Evolutionary conservation across 306 rosid species (phyloP).

Genomic region (Glycine soja): DNA sequence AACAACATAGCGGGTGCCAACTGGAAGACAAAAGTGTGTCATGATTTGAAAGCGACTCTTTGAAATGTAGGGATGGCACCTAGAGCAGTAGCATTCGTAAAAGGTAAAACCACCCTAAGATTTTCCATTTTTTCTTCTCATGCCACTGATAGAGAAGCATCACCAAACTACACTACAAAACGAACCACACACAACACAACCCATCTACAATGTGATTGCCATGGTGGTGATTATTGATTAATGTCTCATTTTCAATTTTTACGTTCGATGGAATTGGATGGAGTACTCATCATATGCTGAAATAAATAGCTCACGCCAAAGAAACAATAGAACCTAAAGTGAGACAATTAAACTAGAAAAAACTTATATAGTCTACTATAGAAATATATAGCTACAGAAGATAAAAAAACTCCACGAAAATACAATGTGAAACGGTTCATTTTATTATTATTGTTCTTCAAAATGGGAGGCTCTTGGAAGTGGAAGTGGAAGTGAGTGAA

Average conservation of each 20-base stretch:
- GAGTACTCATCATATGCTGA: background rate
- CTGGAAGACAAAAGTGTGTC: constrained; percentile 53
- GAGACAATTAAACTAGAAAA: constrained; percentile 10
- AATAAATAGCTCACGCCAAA: constrained; percentile 18
- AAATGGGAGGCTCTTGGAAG: constrained; percentile 95
- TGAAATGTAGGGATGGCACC: background rate
- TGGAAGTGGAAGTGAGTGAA: constrained; percentile 54
- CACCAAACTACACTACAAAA: constrained; percentile 1
- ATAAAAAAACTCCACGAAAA: constrained; percentile 44
- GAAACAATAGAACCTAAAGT: background rate
- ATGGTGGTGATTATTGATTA: background rate
- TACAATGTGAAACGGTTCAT: constrained; percentile 37
- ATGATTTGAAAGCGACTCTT: constrained; percentile 52
- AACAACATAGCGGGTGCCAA: constrained; percentile 20
- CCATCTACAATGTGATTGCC: background rate
- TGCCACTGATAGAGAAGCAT: constrained; percentile 40
- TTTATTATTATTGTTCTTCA: constrained; percentile 43
- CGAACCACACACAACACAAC: background rate
- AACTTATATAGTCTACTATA: background rate
- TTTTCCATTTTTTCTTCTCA: constrained; percentile 47
- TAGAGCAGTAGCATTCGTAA: background rate
- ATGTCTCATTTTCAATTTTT: background rate
- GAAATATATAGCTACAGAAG: constrained; percentile 43
- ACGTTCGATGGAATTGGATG: too few species aligned
- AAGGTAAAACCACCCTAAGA: constrained; percentile 43